A percentile compares a stretch with the other conserved stretches of the same genome.
These are phyloP conservation scores for Fusarium sp. DNA, from an alignment of 2,329 filamentous ascomycete genomes.

Conservation along the genomic window DNA sequence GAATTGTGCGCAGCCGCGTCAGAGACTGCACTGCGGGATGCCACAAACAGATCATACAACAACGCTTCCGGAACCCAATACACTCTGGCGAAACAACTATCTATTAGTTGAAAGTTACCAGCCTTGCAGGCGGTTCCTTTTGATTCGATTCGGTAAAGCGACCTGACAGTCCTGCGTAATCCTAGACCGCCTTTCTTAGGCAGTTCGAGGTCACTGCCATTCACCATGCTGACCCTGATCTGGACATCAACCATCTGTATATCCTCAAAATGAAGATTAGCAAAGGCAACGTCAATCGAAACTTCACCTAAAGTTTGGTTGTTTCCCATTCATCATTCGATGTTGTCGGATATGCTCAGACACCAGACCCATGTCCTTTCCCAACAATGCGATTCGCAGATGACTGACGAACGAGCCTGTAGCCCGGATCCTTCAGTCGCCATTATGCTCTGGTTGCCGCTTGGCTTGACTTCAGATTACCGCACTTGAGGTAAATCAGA, in stretches of 20 bases:
- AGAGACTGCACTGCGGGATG: neutral
- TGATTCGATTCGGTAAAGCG: neutral
- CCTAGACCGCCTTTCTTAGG: constrained; percentile 20
- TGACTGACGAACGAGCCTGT: neutral
- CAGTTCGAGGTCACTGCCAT: neutral
- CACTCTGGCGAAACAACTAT: neutral
- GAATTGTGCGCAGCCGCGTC: neutral
- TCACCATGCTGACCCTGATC: neutral
- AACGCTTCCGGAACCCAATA: neutral
- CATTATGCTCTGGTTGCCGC: neutral
- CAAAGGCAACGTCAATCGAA: neutral
- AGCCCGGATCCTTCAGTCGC: neutral
- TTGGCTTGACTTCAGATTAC: neutral
- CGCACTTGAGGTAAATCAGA: constrained; percentile 2
- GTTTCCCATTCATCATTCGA: neutral
- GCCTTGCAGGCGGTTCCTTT: constrained; percentile 5
- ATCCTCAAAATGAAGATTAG: neutral
- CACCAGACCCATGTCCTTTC: neutral
- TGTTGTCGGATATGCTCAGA: neutral
- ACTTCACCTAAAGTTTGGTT: neutral
- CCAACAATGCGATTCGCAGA: neutral
- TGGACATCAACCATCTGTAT: neutral
- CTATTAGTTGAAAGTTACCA: neutral
- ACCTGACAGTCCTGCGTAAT: neutral
- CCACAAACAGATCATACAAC: neutral